These are phyloP conservation scores for Isoetes taiwanensis DNA, from an alignment of 75 land plant genomes.

Conservation along the genomic window DNA sequence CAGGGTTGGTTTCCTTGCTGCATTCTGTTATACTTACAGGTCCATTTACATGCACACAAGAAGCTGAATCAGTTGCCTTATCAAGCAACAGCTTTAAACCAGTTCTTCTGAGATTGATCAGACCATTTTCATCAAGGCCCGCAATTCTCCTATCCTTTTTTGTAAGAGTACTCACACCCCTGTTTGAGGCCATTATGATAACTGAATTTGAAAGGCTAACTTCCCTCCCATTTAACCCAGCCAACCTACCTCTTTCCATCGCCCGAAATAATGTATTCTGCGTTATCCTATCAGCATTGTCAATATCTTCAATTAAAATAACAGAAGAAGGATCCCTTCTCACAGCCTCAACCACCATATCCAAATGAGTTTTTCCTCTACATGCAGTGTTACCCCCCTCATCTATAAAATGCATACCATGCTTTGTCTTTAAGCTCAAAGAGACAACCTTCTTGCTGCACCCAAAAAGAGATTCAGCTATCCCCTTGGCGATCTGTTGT, in stretches of 20 bases:
- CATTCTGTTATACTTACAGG: too few relatives aligned
- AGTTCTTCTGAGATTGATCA: too few relatives aligned
- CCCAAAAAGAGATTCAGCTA: slow-evolving; percentile 53
- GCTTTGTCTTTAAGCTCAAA: slow-evolving; percentile 31
- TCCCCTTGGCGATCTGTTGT: slow-evolving; percentile 48
- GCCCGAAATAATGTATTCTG: slow-evolving; percentile 42
- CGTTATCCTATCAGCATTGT: slow-evolving; percentile 47
- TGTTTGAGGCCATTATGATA: slow-evolving; percentile 74
- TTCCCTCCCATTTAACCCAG: slow-evolving; percentile 73
- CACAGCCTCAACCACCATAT: slow-evolving; percentile 62
- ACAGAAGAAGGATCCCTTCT: slow-evolving; percentile 57
- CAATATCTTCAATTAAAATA: slow-evolving; percentile 59
- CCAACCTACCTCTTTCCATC: slow-evolving; percentile 58
- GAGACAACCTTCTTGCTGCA: slow-evolving; percentile 8
- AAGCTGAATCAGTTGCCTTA: too few relatives aligned
- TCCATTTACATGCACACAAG: too few relatives aligned
- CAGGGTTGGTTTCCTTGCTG: too few relatives aligned
- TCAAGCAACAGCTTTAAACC: too few relatives aligned
- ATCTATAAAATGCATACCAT: too few relatives aligned
- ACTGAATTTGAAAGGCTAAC: slow-evolving; percentile 45
- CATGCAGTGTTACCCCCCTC: slow-evolving; percentile 3
- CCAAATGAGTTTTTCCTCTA: slow-evolving; percentile 55
- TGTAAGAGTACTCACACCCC: too few relatives aligned
- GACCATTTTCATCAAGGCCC: too few relatives aligned
- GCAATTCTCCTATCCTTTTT: too few relatives aligned